Evolutionary conservation across 2,329 filamentous ascomycete species (phyloP), one percentile per base, ranked within the genome.

Genomic region (Bisporella sp.): DNA sequence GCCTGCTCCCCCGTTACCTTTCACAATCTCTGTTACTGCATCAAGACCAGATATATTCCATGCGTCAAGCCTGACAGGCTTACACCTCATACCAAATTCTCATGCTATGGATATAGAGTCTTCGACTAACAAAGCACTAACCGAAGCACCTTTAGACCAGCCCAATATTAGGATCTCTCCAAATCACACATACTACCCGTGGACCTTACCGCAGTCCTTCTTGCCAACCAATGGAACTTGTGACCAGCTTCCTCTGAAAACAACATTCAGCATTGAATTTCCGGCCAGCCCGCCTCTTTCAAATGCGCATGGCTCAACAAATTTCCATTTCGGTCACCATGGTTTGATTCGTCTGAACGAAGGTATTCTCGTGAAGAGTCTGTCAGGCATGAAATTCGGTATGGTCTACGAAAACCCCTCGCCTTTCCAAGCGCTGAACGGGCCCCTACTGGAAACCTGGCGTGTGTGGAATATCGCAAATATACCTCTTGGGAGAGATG

Each of bases 111-210:
- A 21, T 21, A 21, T 21, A 21, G 21, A 21, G 21, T 21, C 21
- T 21, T 21, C 21, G 21, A 68, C 70, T 2, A 55, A 54, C 29
- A n/a, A 45, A 4, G 53, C 37, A 28, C 48, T 28, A 5, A 12
- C 9, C 4, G 42, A 48, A 39, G 41, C 40, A 4, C 13, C 21
- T 31, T 7, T 28, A 13, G 32, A 12, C 2, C 46, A 39, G 46
- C 12, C 42, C 13, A 37, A 47, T 3, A 29, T 66, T 53, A 65
- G 58, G 41, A 84, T 82, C 11, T 79, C 79, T 5, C 83, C 82
- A 1, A 95, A 95, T 61, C 84, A 91, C 65, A 92, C 86, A 0
- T 84, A 88, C 60, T 97, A 90, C 62, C 93, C 93, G 0, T 97
- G 92, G 92, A 97, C 93, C 0, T 72, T 99, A 0, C 92, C 93